Conservation (phyloP, 805 yeast genomes). For the Saccharomycopsis sp. region DNA sequence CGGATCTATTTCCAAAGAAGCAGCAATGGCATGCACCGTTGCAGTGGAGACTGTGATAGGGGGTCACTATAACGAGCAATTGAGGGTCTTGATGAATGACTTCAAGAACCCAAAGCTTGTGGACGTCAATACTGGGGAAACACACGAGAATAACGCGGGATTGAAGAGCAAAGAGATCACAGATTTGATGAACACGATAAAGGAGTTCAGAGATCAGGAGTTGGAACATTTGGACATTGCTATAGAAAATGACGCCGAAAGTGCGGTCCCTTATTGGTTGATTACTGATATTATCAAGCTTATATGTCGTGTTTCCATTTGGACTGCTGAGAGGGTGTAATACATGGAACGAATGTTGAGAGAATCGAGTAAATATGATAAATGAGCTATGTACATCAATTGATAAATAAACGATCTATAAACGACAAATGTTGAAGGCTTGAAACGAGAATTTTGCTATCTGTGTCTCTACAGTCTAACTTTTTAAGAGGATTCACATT, state of each 20-base stretch:
- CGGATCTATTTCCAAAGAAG: conserved; percentile 82
- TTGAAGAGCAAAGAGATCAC: conserved; percentile 48
- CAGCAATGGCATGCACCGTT: conserved; percentile 99
- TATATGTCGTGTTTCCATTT: conserved; percentile 82
- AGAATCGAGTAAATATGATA: no score
- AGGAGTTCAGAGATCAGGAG: conserved; percentile 85
- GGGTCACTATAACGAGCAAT: conserved; percentile 86
- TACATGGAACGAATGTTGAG: not conserved
- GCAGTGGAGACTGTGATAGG: conserved; percentile 99
- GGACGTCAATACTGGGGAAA: conserved; percentile 30
- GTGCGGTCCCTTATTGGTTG: conserved; percentile 86
- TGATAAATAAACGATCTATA: not conserved
- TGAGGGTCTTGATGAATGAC: conserved; percentile 66
- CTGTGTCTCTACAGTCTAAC: no score
- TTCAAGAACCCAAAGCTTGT: conserved; percentile 31
- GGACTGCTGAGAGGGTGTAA: conserved; percentile 81
- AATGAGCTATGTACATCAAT: no score
- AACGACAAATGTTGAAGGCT: no score
- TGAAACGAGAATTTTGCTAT: no score
- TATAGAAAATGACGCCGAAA: conserved; percentile 81
- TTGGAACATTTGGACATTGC: conserved; percentile 94
- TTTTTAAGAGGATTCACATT: no score
- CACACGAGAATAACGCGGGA: conserved; percentile 21
- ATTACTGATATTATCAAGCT: conserved; percentile 81
- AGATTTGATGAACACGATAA: conserved; percentile 53